Base-by-base conservation (phyloP, 371 early-diverging fungal species). In the Mucor velutinosus region DNA sequence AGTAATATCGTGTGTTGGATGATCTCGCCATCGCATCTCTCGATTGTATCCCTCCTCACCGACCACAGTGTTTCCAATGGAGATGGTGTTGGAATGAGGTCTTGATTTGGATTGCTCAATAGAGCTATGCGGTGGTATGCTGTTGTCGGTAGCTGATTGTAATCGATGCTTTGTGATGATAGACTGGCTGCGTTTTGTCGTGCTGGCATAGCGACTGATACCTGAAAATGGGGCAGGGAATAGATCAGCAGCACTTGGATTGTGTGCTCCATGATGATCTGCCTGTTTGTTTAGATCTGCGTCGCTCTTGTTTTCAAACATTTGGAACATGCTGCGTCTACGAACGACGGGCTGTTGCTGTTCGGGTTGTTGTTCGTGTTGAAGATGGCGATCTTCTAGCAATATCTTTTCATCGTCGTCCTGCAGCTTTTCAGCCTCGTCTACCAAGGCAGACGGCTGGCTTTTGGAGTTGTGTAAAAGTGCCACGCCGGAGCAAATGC, bases 401-500 rank as follows among this genome's bases (percentile, higher is more conserved):
- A 53, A 10, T 12, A 62, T 39, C 14, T 71, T 65, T 63, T 71
- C 63, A 3, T 67, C 61, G 17, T 62, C 65, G 3, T 62, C 61
- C 1, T 58, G 51, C n/a, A 47, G 17, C 10, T 58, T 39, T 23
- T 61, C 29, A 23, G n/a, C 23, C 4, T 33, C 61, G 19, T 12
- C 43, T 2, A 23, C 57, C 2, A 55, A 33, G 29, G 64, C 33
- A 32, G 49, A 15, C 1, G 68, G 69, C 14, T 73, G 58, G 45
- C 74, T 74, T 21, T 69, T 74, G 47, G 83, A 81, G 33, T 77
- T 70, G 51, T 83, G 83, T 2, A 83, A 55, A 10, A 83, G 62
- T 0, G 83, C 75, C 1, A 83, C 78, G 19, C 83, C 84, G 1
- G 81, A 82, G 43, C 88, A 97, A 59, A 97, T 95, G 30, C 91